Base-by-base conservation (phyloP, 306 rosid genomes). In the Trichosanthes truncata region DNA sequence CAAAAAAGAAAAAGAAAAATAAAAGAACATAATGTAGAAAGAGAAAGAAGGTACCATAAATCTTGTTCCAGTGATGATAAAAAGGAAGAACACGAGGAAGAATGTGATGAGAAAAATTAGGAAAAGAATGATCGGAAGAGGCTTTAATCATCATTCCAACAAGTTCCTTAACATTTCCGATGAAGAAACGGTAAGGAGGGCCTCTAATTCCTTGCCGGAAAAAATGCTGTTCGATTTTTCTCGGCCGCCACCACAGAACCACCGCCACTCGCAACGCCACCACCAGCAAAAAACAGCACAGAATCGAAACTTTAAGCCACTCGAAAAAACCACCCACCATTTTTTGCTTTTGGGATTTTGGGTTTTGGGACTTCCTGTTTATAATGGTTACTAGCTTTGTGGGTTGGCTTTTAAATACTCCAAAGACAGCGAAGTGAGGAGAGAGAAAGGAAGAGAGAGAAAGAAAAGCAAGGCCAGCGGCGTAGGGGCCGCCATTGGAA, bases 181-280 rank as follows among this genome's bases (percentile, higher is more conserved):
- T 93, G 99, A 96, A 91, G 93, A 96, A 96, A 55, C 89, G 96
- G 79, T 96, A 96, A n/a, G 98, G 98, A 29, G 99, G 99, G 1
- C 99, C 99, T 89, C 93, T 86, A 71, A 96, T 93, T 45, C 97
- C 99, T 83, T 96, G 99, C 53, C 78, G 89, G 1, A 85, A 81
- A 82, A 96, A 96, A 87, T 96, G 97, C 23, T 35, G 72, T 88
- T 93, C 91, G 29, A 91, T 93, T 79, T 81, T 91, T 35, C 91
- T 87, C 31, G 99, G 99, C 41, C 89, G 87, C 97, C 96, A 91
- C 99, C 99, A 96, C 2, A 96, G 89, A 46, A 89, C 17, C 35
- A 91, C 91, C 7, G 83, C 81, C 26, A 87, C 53, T 74, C 88
- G 88, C 48, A 91, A 48, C 38, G 68, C 61, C 20, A 86, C 57